These are phyloP conservation scores for Dacryopinax primogenitus DNA, from an alignment of 768 basidiomycete genomes.

Conservation along the genomic window DNA sequence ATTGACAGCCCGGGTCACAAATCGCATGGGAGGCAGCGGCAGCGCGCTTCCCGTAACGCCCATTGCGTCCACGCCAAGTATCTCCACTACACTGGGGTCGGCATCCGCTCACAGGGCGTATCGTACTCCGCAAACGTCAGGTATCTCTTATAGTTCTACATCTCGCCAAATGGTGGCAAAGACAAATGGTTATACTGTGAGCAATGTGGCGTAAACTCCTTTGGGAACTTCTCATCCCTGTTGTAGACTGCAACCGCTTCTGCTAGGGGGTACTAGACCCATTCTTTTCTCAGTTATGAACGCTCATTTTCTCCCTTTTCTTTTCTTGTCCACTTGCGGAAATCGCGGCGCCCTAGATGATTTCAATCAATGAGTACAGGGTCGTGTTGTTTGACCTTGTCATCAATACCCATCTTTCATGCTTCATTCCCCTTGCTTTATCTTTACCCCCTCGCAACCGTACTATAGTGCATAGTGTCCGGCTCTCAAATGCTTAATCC, in stretches of 20 bases:
- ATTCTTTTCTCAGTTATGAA: not conserved
- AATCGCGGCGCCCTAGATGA: not conserved
- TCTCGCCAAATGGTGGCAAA: not conserved
- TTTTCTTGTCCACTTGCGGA: constrained; percentile 6
- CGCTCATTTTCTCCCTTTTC: constrained; percentile 2
- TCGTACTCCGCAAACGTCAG: constrained; percentile 2
- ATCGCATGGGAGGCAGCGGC: constrained; percentile 7
- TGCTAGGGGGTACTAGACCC: not conserved
- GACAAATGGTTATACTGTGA: constrained; percentile 7
- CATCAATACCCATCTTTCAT: constrained; percentile 6
- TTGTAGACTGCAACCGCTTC: not conserved
- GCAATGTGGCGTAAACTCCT: not conserved
- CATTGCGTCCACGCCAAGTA: constrained; percentile 4
- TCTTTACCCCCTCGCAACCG: constrained; percentile 5
- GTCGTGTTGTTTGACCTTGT: not conserved
- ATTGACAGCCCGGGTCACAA: constrained; percentile 49
- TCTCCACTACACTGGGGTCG: not conserved
- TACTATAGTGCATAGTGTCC: constrained; percentile 8
- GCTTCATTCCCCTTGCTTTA: constrained; percentile 8
- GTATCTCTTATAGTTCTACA: not conserved
- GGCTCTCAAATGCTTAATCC: constrained; percentile 2
- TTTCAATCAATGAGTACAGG: constrained; percentile 7
- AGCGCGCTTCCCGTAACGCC: constrained; percentile 12
- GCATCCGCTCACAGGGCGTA: constrained; percentile 10
- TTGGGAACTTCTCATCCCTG: not conserved